Base-by-base conservation (phyloP, 2,329 filamentous ascomycete species). In the Colletotrichum falcatum region DNA sequence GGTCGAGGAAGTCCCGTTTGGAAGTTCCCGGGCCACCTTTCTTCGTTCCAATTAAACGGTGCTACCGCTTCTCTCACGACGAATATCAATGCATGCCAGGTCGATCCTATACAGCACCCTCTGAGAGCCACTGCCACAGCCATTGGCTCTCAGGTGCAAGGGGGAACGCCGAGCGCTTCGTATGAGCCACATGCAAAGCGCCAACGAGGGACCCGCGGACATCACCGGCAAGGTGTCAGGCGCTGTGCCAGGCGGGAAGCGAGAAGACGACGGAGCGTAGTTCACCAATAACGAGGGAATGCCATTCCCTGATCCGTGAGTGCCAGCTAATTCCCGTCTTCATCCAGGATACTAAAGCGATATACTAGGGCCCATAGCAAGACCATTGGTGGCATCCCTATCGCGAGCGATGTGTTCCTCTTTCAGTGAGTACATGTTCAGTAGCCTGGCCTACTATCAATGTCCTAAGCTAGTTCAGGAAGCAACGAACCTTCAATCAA, bases 401-500 rank as follows among this genome's bases (percentile, higher is more conserved):
- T 87, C 0, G 80, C 81, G 7, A 86, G 84, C 72, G 85, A 87
- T 76, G 79, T 83, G 0, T 86, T 86, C 73, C 78, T 88, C 33
- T 81, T 88, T 69, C 85, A 88, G 78, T 73, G 48, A 61, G 59
- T 8, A 20, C 5, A 11, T 16, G 8, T 44, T 60, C 8, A 61
- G 42, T 5, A 33, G 5, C 16, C 5, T 2, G 49, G 3, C 28
- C 26, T 53, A 18, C 16, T 11, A 9, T 8, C 18, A 39, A 46
- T 2, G 7, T 20, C 11, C 11, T 33, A 11, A 33, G 3, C 28
- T 11, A 33, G 23, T 30, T 16, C 26, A 76, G 69, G 51, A 87
- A 87, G 77, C 85, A 87, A 76, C 85, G 87, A 76, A 81, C 82
- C 23, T 88, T 88, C 80, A 88, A 88, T 71, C 80, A 86, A n/a